These are phyloP conservation scores for Tricholomella constricta DNA, from an alignment of 768 basidiomycete species.

Conservation along the genomic window DNA sequence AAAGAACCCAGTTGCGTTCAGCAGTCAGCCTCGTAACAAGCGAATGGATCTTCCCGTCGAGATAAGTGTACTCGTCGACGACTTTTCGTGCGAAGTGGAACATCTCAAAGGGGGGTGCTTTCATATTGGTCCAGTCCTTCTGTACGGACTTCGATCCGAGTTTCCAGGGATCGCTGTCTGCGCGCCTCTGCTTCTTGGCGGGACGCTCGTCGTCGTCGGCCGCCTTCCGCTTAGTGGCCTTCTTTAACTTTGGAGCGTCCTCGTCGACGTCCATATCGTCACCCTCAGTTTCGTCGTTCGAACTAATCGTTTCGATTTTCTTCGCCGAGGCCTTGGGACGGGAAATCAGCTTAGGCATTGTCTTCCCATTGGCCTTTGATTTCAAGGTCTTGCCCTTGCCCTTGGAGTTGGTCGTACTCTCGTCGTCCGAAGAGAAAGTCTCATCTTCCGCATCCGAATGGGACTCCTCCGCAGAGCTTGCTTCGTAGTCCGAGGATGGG, in stretches of 20 bases:
- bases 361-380: conserved; percentile 32
- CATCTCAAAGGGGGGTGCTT: conserved; percentile 84
- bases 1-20: conserved; percentile 91
- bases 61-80: conserved; percentile 94
- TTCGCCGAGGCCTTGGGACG: conserved; percentile 13
- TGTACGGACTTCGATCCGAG: conserved; percentile 61
- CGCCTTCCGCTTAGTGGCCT: conserved; percentile 40
- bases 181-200: conserved; percentile 61
- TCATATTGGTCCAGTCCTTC: conserved; percentile 78
- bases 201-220: conserved; percentile 40
- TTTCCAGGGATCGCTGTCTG: conserved; percentile 78
- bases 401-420: conserved; percentile 23
- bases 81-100: conserved; percentile 90
- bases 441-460: conserved; percentile 35
- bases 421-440: conserved; percentile 35
- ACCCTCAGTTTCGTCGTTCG: conserved; percentile 27
- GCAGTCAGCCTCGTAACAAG: conserved; percentile 77
- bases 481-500: conserved; percentile 45
- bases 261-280: conserved; percentile 64
- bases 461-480: conserved; percentile 32
- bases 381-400: conserved; percentile 18
- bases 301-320: conserved; percentile 23
- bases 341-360: conserved; percentile 19
- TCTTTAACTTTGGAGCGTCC: conserved; percentile 33
- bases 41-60: conserved; percentile 77